phyloP scores from a whole-genome alignment of 2,329 filamentous ascomycete species.

The Nothopassalora personata region DNA sequence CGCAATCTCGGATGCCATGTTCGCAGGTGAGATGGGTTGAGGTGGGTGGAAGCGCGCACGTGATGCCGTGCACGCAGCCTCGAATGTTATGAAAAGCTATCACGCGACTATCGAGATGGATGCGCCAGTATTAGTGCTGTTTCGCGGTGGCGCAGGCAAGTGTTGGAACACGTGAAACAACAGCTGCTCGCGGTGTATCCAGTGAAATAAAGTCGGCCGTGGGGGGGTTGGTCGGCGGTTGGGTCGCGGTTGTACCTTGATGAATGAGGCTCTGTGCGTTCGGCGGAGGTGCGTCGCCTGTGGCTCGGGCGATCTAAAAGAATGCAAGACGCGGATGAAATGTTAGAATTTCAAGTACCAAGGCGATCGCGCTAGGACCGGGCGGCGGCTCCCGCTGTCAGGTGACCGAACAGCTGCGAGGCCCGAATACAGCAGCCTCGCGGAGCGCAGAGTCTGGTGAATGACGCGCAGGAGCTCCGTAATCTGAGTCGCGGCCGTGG shows the following conservation, averaged over 20 bases:
- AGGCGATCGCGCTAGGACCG: not conserved
- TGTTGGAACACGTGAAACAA: constrained; percentile 1
- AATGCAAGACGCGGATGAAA: constrained; percentile 2
- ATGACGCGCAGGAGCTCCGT: not conserved
- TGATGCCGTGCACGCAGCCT: constrained; percentile 17
- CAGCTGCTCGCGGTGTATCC: not conserved
- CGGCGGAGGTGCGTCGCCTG: constrained; percentile 1
- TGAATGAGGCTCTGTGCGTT: constrained; percentile 15
- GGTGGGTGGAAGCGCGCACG: constrained; percentile 11
- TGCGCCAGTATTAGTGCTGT: constrained; percentile 1
- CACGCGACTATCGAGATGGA: constrained; percentile 6
- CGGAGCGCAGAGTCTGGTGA: not conserved
- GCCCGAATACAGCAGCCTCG: not conserved
- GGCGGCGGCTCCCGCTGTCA: not conserved
- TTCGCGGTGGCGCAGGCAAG: not conserved
- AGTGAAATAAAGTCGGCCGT: not conserved
- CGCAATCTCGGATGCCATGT: constrained; percentile 22
- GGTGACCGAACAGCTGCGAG: not conserved
- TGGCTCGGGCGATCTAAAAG: constrained; percentile 2
- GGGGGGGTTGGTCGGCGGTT: constrained; percentile 2
- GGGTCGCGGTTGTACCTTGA: constrained; percentile 14
- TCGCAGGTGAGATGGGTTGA: constrained; percentile 2
- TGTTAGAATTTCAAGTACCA: not conserved
- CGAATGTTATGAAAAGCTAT: constrained; percentile 4
- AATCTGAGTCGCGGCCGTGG: not conserved